Conservation (phyloP, 192 early-diverging fungal genomes). For the Coemansia sp. region DNA sequence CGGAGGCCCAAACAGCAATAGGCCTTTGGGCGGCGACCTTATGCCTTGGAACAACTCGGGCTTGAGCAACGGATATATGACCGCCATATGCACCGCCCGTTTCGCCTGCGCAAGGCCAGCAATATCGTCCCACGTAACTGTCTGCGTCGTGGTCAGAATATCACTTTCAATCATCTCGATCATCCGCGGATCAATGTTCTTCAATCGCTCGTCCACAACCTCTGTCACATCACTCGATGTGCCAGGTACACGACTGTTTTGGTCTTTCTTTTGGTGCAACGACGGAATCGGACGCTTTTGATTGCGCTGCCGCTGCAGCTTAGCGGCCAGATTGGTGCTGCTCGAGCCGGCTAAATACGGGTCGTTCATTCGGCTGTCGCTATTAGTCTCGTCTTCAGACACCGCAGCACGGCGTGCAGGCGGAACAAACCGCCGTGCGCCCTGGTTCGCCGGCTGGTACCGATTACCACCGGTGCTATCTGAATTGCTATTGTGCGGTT, state of each 20-base stretch:
- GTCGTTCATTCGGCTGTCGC: conserved; percentile 7
- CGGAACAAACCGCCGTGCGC: conserved; percentile 25
- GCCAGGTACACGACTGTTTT: not conserved
- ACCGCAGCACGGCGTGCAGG: conserved; percentile 7
- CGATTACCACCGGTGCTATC: not conserved
- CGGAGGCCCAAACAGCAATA: conserved; percentile 87
- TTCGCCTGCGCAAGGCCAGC: conserved; percentile 84
- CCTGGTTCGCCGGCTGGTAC: conserved; percentile 7
- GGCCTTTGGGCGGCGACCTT: conserved; percentile 75
- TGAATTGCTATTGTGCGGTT: not conserved
- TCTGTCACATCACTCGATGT: conserved; percentile 20
- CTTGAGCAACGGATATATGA: conserved; percentile 77
- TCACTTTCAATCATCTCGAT: conserved; percentile 87
- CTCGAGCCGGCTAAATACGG: conserved; percentile 10
- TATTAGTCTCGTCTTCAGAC: conserved; percentile 22
- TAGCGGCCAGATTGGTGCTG: not conserved
- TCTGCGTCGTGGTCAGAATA: conserved; percentile 62
- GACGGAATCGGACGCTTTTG: conserved; percentile 9
- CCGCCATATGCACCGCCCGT: conserved; percentile 70
- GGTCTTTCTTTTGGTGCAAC: conserved; percentile 23
- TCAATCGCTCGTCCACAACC: conserved; percentile 69
- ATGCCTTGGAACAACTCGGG: conserved; percentile 87
- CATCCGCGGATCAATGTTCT: conserved; percentile 85
- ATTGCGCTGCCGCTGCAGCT: conserved; percentile 17
- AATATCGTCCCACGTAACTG: conserved; percentile 81